Evolutionary conservation across 768 basidiomycete species (phyloP), one percentile per base, ranked within the genome.

Genomic region (Trametes coccinea): DNA sequence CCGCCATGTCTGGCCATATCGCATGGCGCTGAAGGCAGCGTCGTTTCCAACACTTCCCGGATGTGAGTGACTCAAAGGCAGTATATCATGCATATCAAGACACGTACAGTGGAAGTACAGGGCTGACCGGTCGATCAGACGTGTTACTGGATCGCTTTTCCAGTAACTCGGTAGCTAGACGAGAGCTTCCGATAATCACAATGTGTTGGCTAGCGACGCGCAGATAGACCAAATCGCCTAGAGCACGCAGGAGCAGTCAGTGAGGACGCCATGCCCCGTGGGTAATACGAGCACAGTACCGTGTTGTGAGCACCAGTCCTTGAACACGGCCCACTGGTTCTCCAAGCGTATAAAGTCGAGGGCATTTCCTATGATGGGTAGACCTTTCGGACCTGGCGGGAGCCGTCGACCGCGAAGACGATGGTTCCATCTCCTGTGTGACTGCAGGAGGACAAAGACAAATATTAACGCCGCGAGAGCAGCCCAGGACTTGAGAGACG

Each of bases 331-430:
- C 62, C 62, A 63, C 7, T 4, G 52, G 2, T 63, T 39, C 5
- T 37, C 34, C 10, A 53, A 44, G 27, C 53, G 34, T 7, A 64
- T 66, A 8, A 69, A 50, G 37, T 68, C 61, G 13, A 66, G 37
- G 6, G 67, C 34, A 40, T 68, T 72, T 0, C 71, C 71, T 5
- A 71, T 43, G 10, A 72, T 44, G 4, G 69, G 66, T 40, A 41
- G 51, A 5, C 59, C 56, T 37, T 63, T 63, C 34, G 71, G 71
- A 30, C 71, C 68, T 13, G 71, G 70, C 4, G 71, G 71, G 14
- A 53, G 40, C 29, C 22, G 53, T 13, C 39, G 11, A 14, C 53
- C 53, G 11, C 53, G 10, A 14, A 39, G 0, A 14, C 53, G 53
- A 13, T 34, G 1, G 2, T 5, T 11, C 53, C 53, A 53, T 37